Base-by-base conservation (phyloP, 164 flowering plant genomes). In the Chimonanthus salicifolius region DNA sequence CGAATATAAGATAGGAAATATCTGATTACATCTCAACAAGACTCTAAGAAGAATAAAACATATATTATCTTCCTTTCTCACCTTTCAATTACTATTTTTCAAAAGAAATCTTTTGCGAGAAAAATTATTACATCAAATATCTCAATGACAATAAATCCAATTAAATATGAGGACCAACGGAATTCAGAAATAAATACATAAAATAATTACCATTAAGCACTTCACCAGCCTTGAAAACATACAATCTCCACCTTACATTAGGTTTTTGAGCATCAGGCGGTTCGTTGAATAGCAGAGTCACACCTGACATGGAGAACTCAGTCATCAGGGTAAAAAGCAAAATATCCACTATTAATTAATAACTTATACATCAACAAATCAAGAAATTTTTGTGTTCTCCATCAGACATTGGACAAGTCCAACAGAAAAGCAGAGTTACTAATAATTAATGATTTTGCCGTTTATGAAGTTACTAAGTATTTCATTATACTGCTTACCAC, bases 231-330 rank as follows among this genome's bases (percentile, higher is more conserved):
- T 93, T 95, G 82, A 95, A 95, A 65, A 91, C 98, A 88, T 91
- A 95, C n/a, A 93, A 82, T 58, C 94, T 77, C 98, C 99, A 95
- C 86, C 98, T 93, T 78, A 85, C 68, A 78, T 87, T 83, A 49
- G 99, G 98, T 79, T 93, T 93, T 18, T 89, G 87, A 77, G 98
- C 96, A 76, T 95, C 98, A 5, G 98, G 87, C 69, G 99, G 97
- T 81, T 95, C 98, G 81, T 50, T 88, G 78, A 93, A 95, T 70
- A 93, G 87, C 81, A 95, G 78, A 1, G 99, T 95, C 67, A 95
- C 82, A 85, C 99, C 99, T 94, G 84, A 67, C 67, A 82, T 69
- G 65, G 70, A 76, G 73, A 74, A 21, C 47, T 63, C 33, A 72
- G 73, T 84, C 60, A 83, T 47, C 68, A 66, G 46, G 43, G 49